Base-by-base conservation (phyloP, 2,329 filamentous ascomycete species). In the Sporothrix humicola region DNA sequence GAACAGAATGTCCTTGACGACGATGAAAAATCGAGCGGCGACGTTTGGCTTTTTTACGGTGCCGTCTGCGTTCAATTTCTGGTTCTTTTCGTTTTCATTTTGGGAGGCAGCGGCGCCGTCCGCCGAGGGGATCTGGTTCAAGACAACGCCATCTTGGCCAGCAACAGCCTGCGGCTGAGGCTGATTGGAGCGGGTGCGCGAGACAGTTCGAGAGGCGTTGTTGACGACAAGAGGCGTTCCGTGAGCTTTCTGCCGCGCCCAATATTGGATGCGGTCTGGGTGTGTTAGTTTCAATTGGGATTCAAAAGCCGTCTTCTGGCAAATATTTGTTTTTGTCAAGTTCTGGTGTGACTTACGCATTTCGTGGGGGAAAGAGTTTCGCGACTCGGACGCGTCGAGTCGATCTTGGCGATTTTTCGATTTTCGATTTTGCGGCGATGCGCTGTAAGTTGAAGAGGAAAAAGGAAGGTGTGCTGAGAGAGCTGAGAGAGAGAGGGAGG, bases 1-100 rank as follows among this genome's bases (percentile, higher is more conserved):
- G 65, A 86, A 83, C 72, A 92, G 77, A 77, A 88, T 90, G 79
- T 82, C 85, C 85, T 83, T 84, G 74, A 82, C 79, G 23, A 82
- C 82, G 73, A 83, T 81, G 76, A 84, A 84, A 79, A 88, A 85
- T 75, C 78, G 77, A 3, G 48, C 69, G 13, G 76, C 37, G 42
- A 79, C 74, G 13, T 73, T 72, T 6, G 73, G 76, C 66, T 78
- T 77, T 17, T 50, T 12, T 17, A 37, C 10, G 59, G 9, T 42
- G 59, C 37, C 15, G 26, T 44, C 20, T 26, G 42, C 15, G 10
- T 23, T 3, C 3, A 44, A 7, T 20, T 54, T 10, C 2, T 31
- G 2, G 13, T 61, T 12, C 71, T 76, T 76, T 44, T 76, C 76
- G 58, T 52, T 73, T 9, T 72, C 72, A 20, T 42, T 48, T 17